Evolutionary conservation across 1,284 basidiomycete genomes (phyloP), one percentile per base, ranked within the genome.

Genomic region (Ganoderma sinense): DNA sequence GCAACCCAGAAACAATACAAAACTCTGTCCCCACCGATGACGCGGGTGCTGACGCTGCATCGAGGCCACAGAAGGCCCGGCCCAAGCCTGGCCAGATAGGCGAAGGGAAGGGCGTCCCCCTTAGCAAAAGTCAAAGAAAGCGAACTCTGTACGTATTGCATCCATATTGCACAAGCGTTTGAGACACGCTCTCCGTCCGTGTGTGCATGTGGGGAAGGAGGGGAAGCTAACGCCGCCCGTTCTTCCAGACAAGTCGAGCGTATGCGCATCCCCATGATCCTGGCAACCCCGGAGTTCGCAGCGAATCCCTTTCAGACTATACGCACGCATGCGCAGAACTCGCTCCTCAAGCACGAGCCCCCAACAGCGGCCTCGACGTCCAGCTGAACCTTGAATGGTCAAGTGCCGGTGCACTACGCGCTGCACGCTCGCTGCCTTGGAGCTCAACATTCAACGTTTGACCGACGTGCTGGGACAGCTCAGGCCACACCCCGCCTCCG

Each of bases 301-400:
- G 81, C 86, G 39, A 91, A 91, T 76, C 94, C 94, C 0, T 96
- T 95, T 78, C 84, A 89, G 74, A 91, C 93, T 1, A 92, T 96
- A 74, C 89, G 93, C 4, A 91, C 87, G 14, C 94, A 96, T 79
- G 93, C 91, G 0, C 85, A 91, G 78, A 96, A 95, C 78, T 94
- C 93, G 0, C 84, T 95, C 11, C 74, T 93, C 56, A 88, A 88
- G 71, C 88, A 86, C 71, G 72, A 77, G 62, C 71, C 74, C 5
- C 75, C 77, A 16, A 51, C 73, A 71, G 68, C 64, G 58, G 48
- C 69, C 55, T 67, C 65, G 63, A 59, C 62, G 26, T 67, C 33
- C 36, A n/a, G 56, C 18, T 58, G 33, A 58, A 58, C 56, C 33
- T 58, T 58, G 7, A n/a, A 4, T 31, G 29, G 18, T 3, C 13